Percentiles rank a stretch among this genome's conserved stretches.
These are phyloP conservation scores for Cylindrotheca fusiformis DNA, from an alignment of 108 stramenopile genomes.

Conservation along the genomic window DNA sequence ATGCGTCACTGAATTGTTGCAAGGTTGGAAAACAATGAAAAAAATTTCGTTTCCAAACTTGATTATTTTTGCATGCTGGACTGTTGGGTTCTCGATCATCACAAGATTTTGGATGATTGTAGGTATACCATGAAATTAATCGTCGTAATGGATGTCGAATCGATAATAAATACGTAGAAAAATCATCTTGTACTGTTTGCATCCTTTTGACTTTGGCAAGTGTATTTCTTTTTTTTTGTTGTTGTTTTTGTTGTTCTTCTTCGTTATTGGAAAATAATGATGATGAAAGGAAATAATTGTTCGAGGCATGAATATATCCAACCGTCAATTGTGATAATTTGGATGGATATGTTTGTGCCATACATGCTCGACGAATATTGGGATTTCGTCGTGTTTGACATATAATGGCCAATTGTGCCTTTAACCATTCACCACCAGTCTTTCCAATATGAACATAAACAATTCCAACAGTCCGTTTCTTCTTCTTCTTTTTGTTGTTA, in stretches of 20 bases:
- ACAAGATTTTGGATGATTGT: constrained; percentile 21
- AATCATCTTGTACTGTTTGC: too few species aligned
- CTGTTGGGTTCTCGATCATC: constrained; percentile 14
- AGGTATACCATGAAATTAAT: constrained; percentile 14
- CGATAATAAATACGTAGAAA: constrained; percentile 10
- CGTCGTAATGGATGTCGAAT: constrained; percentile 13
- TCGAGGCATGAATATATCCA: constrained; percentile 16
- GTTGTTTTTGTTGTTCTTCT: constrained; percentile 9
- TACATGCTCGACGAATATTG: constrained; percentile 3
- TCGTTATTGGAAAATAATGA: constrained; percentile 13
- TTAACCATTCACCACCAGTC: constrained; percentile 22
- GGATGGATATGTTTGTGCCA: constrained; percentile 1
- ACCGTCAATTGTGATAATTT: not conserved
- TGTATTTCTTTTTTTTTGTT: constrained; percentile 11
- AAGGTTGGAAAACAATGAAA: constrained; percentile 16
- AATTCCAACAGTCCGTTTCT: too few species aligned
- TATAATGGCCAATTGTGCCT: constrained; percentile 8
- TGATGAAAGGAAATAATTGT: not conserved
- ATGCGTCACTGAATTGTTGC: not conserved
- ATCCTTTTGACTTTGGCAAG: constrained; percentile 1
- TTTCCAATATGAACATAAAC: constrained; percentile 20
- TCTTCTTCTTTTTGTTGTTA: too few species aligned
- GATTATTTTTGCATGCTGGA: constrained; percentile 10
- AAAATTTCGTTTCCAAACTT: constrained; percentile 11
- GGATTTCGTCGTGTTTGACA: constrained; percentile 18